Base-by-base conservation (phyloP, 179 eudicot genomes). In the Heliamphora ciliata region DNA sequence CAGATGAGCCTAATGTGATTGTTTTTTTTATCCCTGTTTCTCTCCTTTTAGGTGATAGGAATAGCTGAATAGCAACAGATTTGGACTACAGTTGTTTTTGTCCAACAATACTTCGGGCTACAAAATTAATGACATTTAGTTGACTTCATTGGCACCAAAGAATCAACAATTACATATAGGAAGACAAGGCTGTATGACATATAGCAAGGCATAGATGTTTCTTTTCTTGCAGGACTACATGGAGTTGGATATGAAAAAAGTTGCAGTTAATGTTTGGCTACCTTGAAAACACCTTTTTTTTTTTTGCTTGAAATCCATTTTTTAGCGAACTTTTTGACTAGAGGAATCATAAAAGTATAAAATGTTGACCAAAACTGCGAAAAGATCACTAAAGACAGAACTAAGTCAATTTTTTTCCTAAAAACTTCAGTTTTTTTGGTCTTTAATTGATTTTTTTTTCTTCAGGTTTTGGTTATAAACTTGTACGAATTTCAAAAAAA, bases 1-100 rank as follows among this genome's bases (percentile, higher is more conserved):
- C 80, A 84, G 75, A 44, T 81, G 72, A 82, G 79, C 81, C 74
- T 72, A 66, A 56, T 55, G 31, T 88, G 74, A 84, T 74, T 58
- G 47, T 80, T 54, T 54, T 66, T 61, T 31, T 31, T 31, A 31
- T 74, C 63, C 18, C 79, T 21, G 52, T 4, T 24, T 66, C 67
- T 66, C 56, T 61, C 74, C 47, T 60, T 68, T 70, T 59, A 71
- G 18, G 46, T 14, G n/a, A 46, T 21, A 59, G 80, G 46, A 77
- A 40, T 74, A 46, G 40, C 71, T 59, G 55, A 54, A 54, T 18
- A 8, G 44, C 50, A 71, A 5, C 58, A 61, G 48, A n/a, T 54
- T 31, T 54, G 66, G 46, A 68, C 4, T 47, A 55, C 52, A 40
- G 55, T 66, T 40, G 55, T 15, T 60, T 31, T 44, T 21, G 58